Percentiles rank a stretch among this genome's conserved stretches.
phyloP scores from a whole-genome alignment of 2,329 filamentous ascomycete species.

The Aspergillus sp. region DNA sequence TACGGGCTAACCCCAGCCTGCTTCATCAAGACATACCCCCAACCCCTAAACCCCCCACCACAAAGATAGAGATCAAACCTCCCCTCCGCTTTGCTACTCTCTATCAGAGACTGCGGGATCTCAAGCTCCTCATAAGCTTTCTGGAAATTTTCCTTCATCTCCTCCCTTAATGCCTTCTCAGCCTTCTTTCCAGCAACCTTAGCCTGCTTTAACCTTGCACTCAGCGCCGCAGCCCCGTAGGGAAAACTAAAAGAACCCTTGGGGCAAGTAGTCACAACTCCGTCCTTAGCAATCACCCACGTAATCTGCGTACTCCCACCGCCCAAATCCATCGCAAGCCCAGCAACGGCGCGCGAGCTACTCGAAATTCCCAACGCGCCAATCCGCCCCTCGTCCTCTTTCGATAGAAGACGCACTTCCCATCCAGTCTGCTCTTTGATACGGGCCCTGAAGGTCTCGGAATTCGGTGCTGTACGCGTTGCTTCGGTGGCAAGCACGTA shows the following conservation, averaged over 20 bases:
- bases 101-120: conserved; percentile 54
- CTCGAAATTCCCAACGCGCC: conserved; percentile 82
- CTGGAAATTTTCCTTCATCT: conserved; percentile 60
- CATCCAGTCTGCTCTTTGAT: conserved; percentile 67
- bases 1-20: conserved; percentile 72
- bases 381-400: conserved; percentile 77
- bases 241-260: conserved; percentile 64
- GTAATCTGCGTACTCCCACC: conserved; percentile 72
- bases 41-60: conserved; percentile 86
- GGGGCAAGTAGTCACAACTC: conserved; percentile 52
- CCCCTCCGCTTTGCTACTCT: conserved; percentile 43
- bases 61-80: conserved; percentile 77
- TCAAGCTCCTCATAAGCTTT: conserved; percentile 59
- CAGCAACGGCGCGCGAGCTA: conserved; percentile 67
- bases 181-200: conserved; percentile 47
- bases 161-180: conserved; percentile 50
- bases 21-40: conserved; percentile 86
- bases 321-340: conserved; percentile 83
- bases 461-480: conserved; percentile 77
- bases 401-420: conserved; percentile 69
- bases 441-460: conserved; percentile 62
- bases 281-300: conserved; percentile 59
- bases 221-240: conserved; percentile 68
- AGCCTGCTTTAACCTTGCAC: conserved; percentile 51
- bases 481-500: conserved; percentile 85